phyloP scores from a whole-genome alignment of 2,329 filamentous ascomycete species.

The Akanthomyces muscarius region DNA sequence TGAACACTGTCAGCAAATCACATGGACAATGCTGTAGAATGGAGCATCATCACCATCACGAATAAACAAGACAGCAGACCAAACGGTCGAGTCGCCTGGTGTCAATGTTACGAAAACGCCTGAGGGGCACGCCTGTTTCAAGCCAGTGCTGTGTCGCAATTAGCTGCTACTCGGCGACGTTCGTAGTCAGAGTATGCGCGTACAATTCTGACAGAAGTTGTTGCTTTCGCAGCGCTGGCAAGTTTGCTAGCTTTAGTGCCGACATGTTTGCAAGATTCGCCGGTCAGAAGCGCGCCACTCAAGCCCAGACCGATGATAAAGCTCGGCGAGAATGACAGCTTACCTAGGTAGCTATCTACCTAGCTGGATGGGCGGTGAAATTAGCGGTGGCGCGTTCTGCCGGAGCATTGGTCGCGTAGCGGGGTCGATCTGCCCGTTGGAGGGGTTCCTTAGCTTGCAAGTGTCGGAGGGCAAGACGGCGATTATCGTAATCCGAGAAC shows the following conservation, averaged over 20 bases:
- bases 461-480: slow-evolving; percentile 6
- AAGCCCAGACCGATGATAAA: neutral
- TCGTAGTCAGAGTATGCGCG: slow-evolving; percentile 29
- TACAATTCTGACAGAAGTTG: slow-evolving; percentile 81
- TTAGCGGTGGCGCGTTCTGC: slow-evolving; percentile 4
- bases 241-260: slow-evolving; percentile 39
- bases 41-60: slow-evolving; percentile 62
- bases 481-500: slow-evolving; percentile 14
- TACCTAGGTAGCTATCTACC: neutral
- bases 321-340: neutral
- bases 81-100: slow-evolving; percentile 74
- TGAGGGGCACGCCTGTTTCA: slow-evolving; percentile 77
- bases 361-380: slow-evolving; percentile 4
- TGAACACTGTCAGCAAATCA: slow-evolving; percentile 33
- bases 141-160: slow-evolving; percentile 58
- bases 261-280: slow-evolving; percentile 35
- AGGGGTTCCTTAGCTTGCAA: neutral
- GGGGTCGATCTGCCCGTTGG: slow-evolving; percentile 9
- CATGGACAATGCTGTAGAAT: neutral
- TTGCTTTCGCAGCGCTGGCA: slow-evolving; percentile 64
- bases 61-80: slow-evolving; percentile 90
- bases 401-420: slow-evolving; percentile 5
- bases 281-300: neutral
- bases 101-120: slow-evolving; percentile 84
- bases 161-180: neutral